Conservation (phyloP, 2,329 filamentous ascomycete species). For the Helotiales sp. region DNA sequence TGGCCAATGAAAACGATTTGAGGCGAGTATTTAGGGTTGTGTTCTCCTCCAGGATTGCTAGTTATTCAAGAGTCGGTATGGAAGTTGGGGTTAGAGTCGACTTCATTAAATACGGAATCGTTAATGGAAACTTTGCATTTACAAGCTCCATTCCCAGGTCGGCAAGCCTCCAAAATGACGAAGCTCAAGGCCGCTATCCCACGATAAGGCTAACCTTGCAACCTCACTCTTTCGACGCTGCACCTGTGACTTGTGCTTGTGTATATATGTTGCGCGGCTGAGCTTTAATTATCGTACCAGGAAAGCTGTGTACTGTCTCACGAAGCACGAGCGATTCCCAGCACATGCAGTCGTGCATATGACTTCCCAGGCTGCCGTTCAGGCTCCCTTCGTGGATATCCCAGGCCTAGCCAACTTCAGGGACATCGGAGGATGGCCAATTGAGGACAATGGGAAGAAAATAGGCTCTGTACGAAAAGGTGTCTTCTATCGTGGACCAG, state of each 20-base stretch:
- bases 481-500: constrained; percentile 66
- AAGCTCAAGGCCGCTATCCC: background rate
- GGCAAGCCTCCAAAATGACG: too few relatives aligned
- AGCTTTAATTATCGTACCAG: background rate
- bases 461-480: constrained; percentile 46
- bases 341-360: background rate
- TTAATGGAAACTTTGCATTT: too few relatives aligned
- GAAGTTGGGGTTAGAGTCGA: too few relatives aligned
- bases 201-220: background rate
- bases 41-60: too few relatives aligned
- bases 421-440: constrained; percentile 20
- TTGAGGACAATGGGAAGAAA: constrained; percentile 23
- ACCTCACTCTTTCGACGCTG: background rate
- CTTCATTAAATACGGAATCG: too few relatives aligned
- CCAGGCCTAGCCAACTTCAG: constrained; percentile 20
- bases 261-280: background rate
- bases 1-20: background rate
- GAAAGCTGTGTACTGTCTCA: background rate
- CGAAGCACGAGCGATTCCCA: background rate
- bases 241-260: background rate
- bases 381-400: constrained; percentile 17
- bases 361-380: constrained; percentile 1
- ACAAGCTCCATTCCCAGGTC: too few relatives aligned
- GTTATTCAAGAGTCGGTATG: too few relatives aligned
- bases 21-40: too few relatives aligned